Evolutionary conservation across 2,329 filamentous ascomycete genomes (phyloP).

Genomic region (Hypomyces perniciosus): DNA sequence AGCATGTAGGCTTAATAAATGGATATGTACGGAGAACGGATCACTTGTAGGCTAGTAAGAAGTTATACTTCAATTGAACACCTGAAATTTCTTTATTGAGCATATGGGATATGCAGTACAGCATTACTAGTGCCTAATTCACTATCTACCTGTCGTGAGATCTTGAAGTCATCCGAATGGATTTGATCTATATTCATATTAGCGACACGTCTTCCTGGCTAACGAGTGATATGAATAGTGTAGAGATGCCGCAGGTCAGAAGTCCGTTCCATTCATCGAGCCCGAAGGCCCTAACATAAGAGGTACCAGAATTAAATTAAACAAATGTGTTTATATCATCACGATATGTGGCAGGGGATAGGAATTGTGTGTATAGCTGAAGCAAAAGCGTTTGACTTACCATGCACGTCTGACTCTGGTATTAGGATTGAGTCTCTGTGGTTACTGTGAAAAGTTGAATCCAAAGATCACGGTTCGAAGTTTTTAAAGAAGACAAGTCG

Average conservation of each 20-base stretch:
- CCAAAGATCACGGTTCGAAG: not conserved
- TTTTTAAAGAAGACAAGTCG: not conserved
- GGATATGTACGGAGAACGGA: no score
- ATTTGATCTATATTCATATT: not conserved
- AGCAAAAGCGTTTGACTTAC: slow-evolving; percentile 28
- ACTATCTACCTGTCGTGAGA: no score
- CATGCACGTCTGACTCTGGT: slow-evolving; percentile 10
- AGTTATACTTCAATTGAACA: no score
- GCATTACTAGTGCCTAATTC: no score
- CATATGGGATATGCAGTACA: no score
- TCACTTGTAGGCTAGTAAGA: no score
- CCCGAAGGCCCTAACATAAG: slow-evolving; percentile 75
- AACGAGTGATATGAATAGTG: not conserved
- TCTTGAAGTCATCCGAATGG: no score
- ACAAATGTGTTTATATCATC: slow-evolving; percentile 64
- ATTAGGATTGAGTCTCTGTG: not conserved
- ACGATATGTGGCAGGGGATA: slow-evolving; percentile 33
- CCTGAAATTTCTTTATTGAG: no score
- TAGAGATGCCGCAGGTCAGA: slow-evolving; percentile 52
- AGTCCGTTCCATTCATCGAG: slow-evolving; percentile 81
- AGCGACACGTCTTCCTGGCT: slow-evolving; percentile 1
- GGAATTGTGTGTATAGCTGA: slow-evolving; percentile 8
- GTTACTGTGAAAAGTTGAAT: not conserved
- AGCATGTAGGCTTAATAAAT: no score
- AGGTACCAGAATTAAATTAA: slow-evolving; percentile 84